These are phyloP conservation scores for Candida arabinofermentans DNA, from an alignment of 805 yeast species.

Conservation along the genomic window DNA sequence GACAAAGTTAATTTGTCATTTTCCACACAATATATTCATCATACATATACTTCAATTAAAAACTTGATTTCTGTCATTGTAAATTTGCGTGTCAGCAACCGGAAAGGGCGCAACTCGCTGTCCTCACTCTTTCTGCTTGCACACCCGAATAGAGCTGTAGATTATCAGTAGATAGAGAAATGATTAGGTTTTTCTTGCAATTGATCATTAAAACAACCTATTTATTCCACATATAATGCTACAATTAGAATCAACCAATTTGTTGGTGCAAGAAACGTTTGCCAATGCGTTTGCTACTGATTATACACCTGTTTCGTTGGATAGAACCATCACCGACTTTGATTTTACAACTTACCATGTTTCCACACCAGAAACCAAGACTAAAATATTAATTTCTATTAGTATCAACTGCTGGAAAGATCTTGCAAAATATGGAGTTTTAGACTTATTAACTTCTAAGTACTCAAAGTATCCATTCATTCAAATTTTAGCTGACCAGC, in stretches of 20 bases:
- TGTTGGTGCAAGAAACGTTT: slow-evolving; percentile 76
- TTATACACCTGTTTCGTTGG: slow-evolving; percentile 51
- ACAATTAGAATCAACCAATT: slow-evolving; percentile 79
- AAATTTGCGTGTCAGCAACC: not conserved
- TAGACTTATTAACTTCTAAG: slow-evolving; percentile 46
- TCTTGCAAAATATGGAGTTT: slow-evolving; percentile 62
- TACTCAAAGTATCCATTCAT: slow-evolving; percentile 42
- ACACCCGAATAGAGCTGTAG: no score
- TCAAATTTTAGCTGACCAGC: slow-evolving; percentile 31
- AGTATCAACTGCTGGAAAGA: slow-evolving; percentile 77
- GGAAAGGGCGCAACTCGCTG: not conserved
- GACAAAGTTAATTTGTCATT: not conserved
- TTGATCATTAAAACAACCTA: not conserved
- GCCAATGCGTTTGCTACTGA: slow-evolving; percentile 60
- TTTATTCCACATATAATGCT: slow-evolving; percentile 49
- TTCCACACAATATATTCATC: not conserved
- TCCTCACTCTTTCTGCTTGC: no score
- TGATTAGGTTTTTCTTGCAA: not conserved
- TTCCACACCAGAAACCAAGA: slow-evolving; percentile 78
- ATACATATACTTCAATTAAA: no score
- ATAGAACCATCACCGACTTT: slow-evolving; percentile 89
- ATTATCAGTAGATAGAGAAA: no score
- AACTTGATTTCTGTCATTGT: not conserved
- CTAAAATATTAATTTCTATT: slow-evolving; percentile 61
- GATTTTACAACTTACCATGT: slow-evolving; percentile 94